Percentiles rank a stretch among this genome's conserved stretches.
phyloP scores from a whole-genome alignment of 257 asterid species.

The Capsicum baccatum region DNA sequence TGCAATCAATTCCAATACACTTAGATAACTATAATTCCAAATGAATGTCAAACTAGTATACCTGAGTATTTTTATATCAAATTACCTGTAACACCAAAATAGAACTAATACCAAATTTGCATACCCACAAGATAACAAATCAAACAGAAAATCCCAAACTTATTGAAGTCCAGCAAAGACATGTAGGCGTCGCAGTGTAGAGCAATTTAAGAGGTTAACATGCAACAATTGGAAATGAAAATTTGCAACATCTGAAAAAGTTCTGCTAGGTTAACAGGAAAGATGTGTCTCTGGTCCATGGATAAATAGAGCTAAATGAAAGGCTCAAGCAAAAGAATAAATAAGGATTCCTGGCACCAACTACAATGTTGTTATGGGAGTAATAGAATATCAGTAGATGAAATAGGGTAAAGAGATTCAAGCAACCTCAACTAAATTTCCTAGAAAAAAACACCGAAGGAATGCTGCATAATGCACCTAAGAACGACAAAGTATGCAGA shows the following conservation, averaged over 20 bases:
- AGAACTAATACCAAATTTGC: conserved; percentile 7
- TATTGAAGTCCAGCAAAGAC: neutral
- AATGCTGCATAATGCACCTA: conserved; percentile 12
- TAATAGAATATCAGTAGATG: no score
- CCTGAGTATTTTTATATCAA: neutral
- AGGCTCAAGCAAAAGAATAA: no score
- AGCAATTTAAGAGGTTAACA: neutral
- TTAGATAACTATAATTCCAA: no score
- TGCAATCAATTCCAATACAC: no score
- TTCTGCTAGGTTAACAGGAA: neutral
- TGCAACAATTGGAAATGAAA: neutral
- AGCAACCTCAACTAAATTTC: neutral
- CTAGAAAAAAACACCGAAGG: neutral
- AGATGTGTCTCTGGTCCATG: neutral
- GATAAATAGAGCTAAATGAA: neutral
- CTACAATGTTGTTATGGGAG: no score
- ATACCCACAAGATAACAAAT: neutral
- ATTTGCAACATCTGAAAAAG: neutral
- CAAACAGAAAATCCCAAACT: neutral
- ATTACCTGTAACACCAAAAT: neutral
- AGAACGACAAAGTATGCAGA: neutral
- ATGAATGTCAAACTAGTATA: no score
- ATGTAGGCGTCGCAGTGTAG: neutral
- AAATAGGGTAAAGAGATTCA: no score
- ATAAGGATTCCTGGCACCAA: no score